Evolutionary conservation across 208 protist species (phyloP).

Genomic region (Leishmania lainsoni): DNA sequence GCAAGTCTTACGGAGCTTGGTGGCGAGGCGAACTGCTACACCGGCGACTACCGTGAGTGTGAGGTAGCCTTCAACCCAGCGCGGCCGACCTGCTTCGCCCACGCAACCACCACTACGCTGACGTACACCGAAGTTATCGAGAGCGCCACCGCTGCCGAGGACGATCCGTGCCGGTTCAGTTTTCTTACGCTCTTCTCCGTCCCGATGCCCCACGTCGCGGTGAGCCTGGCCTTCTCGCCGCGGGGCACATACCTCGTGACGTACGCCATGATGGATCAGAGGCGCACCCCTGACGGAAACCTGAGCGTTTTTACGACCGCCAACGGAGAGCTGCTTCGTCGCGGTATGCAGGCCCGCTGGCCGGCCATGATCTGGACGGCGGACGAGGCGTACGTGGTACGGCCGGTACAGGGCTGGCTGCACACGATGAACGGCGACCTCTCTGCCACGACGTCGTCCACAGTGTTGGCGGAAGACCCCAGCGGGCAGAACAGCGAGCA

Average conservation of each 20-base stretch:
- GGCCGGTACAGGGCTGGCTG: constrained; percentile 72
- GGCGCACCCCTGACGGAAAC: constrained; percentile 79
- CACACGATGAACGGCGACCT: constrained; percentile 69
- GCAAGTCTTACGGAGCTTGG: constrained; percentile 54
- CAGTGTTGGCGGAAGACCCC: constrained; percentile 11
- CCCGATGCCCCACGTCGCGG: constrained; percentile 61
- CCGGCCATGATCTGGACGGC: constrained; percentile 78
- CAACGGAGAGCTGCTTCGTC: constrained; percentile 55
- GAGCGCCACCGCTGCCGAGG: constrained; percentile 20
- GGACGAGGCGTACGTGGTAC: constrained; percentile 65
- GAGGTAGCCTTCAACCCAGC: constrained; percentile 75
- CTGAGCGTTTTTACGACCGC: constrained; percentile 64
- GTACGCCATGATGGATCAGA: constrained; percentile 82
- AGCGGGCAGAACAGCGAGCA: constrained; percentile 13
- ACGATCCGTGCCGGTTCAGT: constrained; percentile 22
- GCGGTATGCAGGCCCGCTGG: constrained; percentile 81
- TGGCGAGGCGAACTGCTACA: constrained; percentile 37
- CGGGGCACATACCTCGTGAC: constrained; percentile 71
- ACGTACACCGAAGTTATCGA: constrained; percentile 63
- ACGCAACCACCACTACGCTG: constrained; percentile 76
- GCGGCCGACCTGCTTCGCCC: constrained; percentile 58
- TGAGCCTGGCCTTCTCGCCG: constrained; percentile 72
- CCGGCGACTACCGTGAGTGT: constrained; percentile 84
- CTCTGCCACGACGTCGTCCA: constrained; percentile 8
- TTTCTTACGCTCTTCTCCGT: constrained; percentile 62